A percentile compares a stretch with the other conserved stretches of the same genome.
phyloP scores from a whole-genome alignment of 129 eudicot species.

The Chrysanthemum seticuspe region DNA sequence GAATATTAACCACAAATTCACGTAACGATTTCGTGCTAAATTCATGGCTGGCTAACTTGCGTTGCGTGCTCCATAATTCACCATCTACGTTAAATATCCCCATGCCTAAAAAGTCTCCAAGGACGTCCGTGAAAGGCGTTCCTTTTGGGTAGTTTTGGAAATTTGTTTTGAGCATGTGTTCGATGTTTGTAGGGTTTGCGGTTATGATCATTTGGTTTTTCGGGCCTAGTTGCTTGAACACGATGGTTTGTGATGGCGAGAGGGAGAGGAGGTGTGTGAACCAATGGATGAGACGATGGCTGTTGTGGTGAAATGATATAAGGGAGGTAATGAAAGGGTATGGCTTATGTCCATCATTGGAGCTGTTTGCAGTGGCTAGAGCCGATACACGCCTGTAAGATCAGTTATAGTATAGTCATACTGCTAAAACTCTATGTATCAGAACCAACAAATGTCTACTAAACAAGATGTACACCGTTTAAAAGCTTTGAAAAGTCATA shows the following conservation, averaged over 20 bases:
- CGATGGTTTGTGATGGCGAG: conserved; percentile 59
- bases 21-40: conserved; percentile 54
- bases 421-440: too few species aligned
- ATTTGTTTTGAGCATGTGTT: conserved; percentile 60
- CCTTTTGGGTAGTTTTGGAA: conserved; percentile 81
- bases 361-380: too few species aligned
- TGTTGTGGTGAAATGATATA: conserved; percentile 50
- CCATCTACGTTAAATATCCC: conserved; percentile 93
- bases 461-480: too few species aligned
- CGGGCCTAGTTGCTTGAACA: conserved; percentile 36
- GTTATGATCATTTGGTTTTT: conserved; percentile 55
- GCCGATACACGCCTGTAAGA: too few species aligned
- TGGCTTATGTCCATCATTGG: conserved; percentile 9
- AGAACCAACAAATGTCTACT: too few species aligned
- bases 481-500: too few species aligned
- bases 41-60: conserved; percentile 73
- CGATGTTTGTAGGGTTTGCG: conserved; percentile 68
- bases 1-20: conserved; percentile 46
- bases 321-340: conserved; percentile 62
- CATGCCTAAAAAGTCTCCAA: conserved; percentile 72
- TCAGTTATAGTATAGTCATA: too few species aligned
- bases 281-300: conserved; percentile 70
- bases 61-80: conserved; percentile 58
- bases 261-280: conserved; percentile 62
- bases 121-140: conserved; percentile 58